Percentiles rank a stretch among this genome's conserved stretches.
phyloP scores from a whole-genome alignment of 441 rosid genomes.

The Macaranga tanarius region DNA sequence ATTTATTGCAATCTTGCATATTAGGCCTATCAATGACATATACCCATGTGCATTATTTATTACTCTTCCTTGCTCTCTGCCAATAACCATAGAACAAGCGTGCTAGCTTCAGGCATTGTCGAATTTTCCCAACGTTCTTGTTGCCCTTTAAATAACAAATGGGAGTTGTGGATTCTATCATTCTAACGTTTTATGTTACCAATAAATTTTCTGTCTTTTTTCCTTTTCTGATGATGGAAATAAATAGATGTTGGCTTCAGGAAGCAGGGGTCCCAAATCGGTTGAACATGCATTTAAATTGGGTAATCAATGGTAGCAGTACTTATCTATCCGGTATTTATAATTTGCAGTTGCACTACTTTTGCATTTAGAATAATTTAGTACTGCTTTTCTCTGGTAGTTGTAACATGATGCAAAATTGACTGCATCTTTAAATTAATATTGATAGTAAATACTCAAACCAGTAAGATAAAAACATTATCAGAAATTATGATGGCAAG shows the following conservation, averaged over 20 bases:
- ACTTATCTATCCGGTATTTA: neutral
- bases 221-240: neutral
- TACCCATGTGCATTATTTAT: constrained; percentile 47
- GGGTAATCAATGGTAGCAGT: neutral
- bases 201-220: neutral
- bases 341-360: neutral
- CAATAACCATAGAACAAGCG: constrained; percentile 21
- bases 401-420: neutral
- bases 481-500: constrained; percentile 5
- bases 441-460: neutral
- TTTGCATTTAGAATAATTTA: constrained; percentile 1
- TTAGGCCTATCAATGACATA: constrained; percentile 19
- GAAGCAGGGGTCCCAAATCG: neutral
- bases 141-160: neutral
- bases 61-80: constrained; percentile 15
- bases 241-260: constrained; percentile 6
- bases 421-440: neutral
- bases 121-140: constrained; percentile 16
- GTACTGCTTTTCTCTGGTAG: neutral
- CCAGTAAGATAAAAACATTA: constrained; percentile 1
- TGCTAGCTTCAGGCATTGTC: constrained; percentile 11
- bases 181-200: constrained; percentile 7
- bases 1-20: constrained; percentile 30
- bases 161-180: neutral
- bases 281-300: constrained; percentile 4